Base-by-base conservation (phyloP, 1,284 basidiomycete genomes). In the Inonotus hispidus region DNA sequence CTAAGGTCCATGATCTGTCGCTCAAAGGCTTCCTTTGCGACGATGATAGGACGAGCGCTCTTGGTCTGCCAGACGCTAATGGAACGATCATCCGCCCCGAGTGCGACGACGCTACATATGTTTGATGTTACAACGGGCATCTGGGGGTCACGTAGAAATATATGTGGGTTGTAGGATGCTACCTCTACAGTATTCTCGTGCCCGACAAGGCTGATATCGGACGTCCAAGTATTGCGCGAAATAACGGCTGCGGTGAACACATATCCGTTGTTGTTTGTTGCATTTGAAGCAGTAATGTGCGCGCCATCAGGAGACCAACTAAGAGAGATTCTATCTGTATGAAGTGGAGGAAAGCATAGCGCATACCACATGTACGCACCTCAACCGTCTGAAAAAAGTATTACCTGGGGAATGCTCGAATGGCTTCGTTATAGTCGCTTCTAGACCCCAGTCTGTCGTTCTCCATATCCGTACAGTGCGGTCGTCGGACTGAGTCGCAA, bases 301-400 rank as follows among this genome's bases (percentile, higher is more conserved):
- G 93, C 92, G n/a, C 97, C 97, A 72, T 99, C 97, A 2, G 96
- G 96, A 1, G 95, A 97, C 97, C 96, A 99, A 69, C 95, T 97
- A 60, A 1, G 41, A 52, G 62, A 27, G 63, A 63, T 55, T 50
- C 39, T 39, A 21, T 32, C 53, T 19, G 39, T 35, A 23, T 43
- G 7, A 53, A 41, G 56, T 53, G 16, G 6, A 11, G 25, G 39
- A 23, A 46, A 21, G 32, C 23, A 49, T 43, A 39, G 23, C 21
- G 62, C 8, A 32, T 6, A n/a, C 29, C 35, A 32, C 8, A 32
- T 32, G 32, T 47, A 70, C 79, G 47, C 64, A 92, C 93, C 92
- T 94, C 21, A 97, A 79, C 64, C 97, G 80, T 59, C 94, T 81
- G 73, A 98, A 98, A 78, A 98, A 99, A 2, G 94, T 98, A 66